Evolutionary conservation across 768 basidiomycete species (phyloP).

Genomic region (Omphalotus guepiniiformis): DNA sequence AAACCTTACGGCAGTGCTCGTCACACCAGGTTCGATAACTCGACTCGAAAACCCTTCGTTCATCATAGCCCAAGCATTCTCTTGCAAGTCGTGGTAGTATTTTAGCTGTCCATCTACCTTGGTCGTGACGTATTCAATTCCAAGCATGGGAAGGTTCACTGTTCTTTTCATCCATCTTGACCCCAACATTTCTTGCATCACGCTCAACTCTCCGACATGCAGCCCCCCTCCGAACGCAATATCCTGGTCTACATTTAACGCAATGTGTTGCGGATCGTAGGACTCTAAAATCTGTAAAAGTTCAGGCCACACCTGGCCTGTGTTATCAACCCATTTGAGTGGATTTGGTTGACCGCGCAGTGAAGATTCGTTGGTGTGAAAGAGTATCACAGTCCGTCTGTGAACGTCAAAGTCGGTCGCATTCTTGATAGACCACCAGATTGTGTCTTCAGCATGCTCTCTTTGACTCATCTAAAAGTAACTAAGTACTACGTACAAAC

Average conservation of each 20-base stretch:
- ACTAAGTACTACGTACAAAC: not conserved
- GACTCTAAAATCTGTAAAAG: constrained; percentile 31
- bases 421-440: constrained; percentile 48
- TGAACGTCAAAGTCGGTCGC: constrained; percentile 45
- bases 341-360: constrained; percentile 32
- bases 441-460: constrained; percentile 52
- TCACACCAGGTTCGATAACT: constrained; percentile 37
- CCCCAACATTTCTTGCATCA: constrained; percentile 33
- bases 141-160: constrained; percentile 41
- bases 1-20: constrained; percentile 36
- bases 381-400: constrained; percentile 44
- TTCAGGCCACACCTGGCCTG: constrained; percentile 43
- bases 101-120: constrained; percentile 37
- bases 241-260: constrained; percentile 41
- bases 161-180: constrained; percentile 36
- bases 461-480: constrained; percentile 36
- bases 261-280: constrained; percentile 37
- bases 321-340: constrained; percentile 46
- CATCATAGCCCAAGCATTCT: constrained; percentile 48
- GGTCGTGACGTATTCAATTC: constrained; percentile 43
- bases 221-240: constrained; percentile 48
- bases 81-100: constrained; percentile 44
- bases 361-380: constrained; percentile 40
- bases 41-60: constrained; percentile 47
- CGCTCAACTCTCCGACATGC: constrained; percentile 42